phyloP scores from a whole-genome alignment of 2,329 filamentous ascomycete genomes.

The Aspergillus aculeatinus region DNA sequence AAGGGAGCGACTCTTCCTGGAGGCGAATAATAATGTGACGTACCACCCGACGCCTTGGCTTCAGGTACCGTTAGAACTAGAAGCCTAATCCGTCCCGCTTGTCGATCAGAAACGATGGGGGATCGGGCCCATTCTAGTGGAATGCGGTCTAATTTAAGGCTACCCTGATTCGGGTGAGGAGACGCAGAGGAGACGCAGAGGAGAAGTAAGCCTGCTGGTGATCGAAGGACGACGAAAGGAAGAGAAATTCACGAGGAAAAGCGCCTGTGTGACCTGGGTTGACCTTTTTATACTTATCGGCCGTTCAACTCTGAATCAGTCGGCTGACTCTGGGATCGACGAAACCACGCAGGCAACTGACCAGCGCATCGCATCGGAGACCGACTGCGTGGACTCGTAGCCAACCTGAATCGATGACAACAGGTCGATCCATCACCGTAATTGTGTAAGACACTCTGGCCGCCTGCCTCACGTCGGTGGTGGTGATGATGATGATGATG shows the following conservation, averaged over 20 bases:
- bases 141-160: slow-evolving; percentile 1
- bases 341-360: slow-evolving; percentile 24
- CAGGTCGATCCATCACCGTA: slow-evolving; percentile 18
- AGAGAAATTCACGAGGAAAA: neutral
- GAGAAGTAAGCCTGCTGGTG: neutral
- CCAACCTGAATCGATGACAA: slow-evolving; percentile 18
- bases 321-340: slow-evolving; percentile 17
- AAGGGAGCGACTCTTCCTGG: neutral
- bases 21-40: slow-evolving; percentile 10
- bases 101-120: slow-evolving; percentile 11
- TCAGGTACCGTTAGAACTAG: slow-evolving; percentile 18
- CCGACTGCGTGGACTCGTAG: slow-evolving; percentile 22
- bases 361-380: slow-evolving; percentile 21
- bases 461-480: slow-evolving; percentile 9
- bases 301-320: slow-evolving; percentile 7
- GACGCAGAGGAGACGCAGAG: neutral
- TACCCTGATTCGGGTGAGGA: slow-evolving; percentile 1
- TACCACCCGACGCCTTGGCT: slow-evolving; percentile 15
- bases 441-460: slow-evolving; percentile 7
- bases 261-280: slow-evolving; percentile 5
- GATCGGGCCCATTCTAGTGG: slow-evolving; percentile 12
- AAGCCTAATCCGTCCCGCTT: slow-evolving; percentile 17
- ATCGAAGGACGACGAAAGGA: neutral
- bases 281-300: slow-evolving; percentile 11
- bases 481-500: neutral